Base-by-base conservation (phyloP, 768 basidiomycete genomes). In the Mycena maculata region DNA sequence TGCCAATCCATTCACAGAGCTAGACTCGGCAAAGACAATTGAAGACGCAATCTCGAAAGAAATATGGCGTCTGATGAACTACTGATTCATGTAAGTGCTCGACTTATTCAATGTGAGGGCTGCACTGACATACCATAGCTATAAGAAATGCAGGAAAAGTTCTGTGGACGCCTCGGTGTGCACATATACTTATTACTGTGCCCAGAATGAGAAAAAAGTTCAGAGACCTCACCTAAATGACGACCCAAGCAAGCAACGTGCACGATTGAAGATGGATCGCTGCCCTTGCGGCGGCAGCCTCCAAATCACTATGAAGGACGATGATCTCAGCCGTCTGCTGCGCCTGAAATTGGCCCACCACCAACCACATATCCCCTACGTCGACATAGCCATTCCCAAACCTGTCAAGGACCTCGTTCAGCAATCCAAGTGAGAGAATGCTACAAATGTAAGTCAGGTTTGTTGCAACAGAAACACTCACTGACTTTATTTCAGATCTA, bases 191-290 rank as follows among this genome's bases (percentile, higher is more conserved):
- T n/a, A n/a, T n/a, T n/a, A n/a, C n/a, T n/a, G n/a, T n/a, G n/a
- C n/a, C n/a, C n/a, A n/a, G n/a, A n/a, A n/a, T n/a, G n/a, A n/a
- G n/a, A n/a, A n/a, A n/a, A n/a, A n/a, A n/a, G n/a, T n/a, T n/a
- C n/a, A n/a, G n/a, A 58, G 47, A 25, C n/a, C 22, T 12, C 4
- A 2, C 4, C 5, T 47, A 8, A 10, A 2, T 3, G 20, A 33
- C 15, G 57, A 58, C 13, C 57, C 44, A 0, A 31, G 25, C 2
- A 57, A 57, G 28, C 42, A n/a, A 2, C 20, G 56, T 1, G 56
- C 56, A 1, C 41, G 56, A 4, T 44, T 57, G 41, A 57, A 57
- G 42, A 57, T 57, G 56, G 27, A 33, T 30, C 56, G 56, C 0
- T 57, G 44, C 23, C 2, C 4, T 3, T 57, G 56, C 4, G 28